phyloP scores from a whole-genome alignment of 768 basidiomycete genomes.

The Pulveroboletus ravenelii region DNA sequence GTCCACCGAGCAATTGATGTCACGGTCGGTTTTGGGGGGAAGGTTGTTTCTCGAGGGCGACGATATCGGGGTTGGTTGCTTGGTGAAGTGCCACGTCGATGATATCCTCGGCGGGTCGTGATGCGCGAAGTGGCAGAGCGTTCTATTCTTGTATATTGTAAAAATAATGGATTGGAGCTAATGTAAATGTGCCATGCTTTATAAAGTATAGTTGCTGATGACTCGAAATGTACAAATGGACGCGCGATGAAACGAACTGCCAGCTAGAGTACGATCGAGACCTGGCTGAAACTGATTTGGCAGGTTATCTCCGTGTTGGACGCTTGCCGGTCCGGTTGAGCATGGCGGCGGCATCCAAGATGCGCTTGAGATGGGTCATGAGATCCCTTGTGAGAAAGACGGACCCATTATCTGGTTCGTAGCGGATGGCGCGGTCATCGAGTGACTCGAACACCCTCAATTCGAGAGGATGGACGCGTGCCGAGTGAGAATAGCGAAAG shows the following conservation, averaged over 20 bases:
- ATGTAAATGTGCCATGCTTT: conserved; percentile 1
- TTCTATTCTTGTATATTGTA: not conserved
- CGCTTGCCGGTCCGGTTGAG: conserved; percentile 9
- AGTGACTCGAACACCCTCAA: conserved; percentile 51
- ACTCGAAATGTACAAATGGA: conserved; percentile 9
- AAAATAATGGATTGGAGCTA: not conserved
- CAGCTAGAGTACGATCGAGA: too few relatives aligned
- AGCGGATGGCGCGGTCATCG: conserved; percentile 42
- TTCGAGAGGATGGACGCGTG: conserved; percentile 32
- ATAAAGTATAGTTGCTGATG: conserved; percentile 19
- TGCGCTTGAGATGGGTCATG: conserved; percentile 25
- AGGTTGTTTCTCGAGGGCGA: conserved; percentile 2
- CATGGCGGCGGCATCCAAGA: conserved; percentile 25
- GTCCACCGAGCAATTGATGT: conserved; percentile 19
- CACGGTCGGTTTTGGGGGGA: conserved; percentile 17
- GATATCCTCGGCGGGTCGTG: not conserved
- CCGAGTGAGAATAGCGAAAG: conserved; percentile 52
- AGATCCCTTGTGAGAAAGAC: conserved; percentile 53
- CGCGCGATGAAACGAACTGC: not conserved
- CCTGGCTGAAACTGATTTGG: not conserved
- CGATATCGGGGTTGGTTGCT: conserved; percentile 1
- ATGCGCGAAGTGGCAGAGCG: too few relatives aligned
- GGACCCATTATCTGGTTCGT: conserved; percentile 55
- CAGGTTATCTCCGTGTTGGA: conserved; percentile 5
- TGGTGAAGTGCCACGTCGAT: conserved; percentile 7